Conservation (phyloP, 2,329 filamentous ascomycete genomes). For the Hypoxylon sp. region DNA sequence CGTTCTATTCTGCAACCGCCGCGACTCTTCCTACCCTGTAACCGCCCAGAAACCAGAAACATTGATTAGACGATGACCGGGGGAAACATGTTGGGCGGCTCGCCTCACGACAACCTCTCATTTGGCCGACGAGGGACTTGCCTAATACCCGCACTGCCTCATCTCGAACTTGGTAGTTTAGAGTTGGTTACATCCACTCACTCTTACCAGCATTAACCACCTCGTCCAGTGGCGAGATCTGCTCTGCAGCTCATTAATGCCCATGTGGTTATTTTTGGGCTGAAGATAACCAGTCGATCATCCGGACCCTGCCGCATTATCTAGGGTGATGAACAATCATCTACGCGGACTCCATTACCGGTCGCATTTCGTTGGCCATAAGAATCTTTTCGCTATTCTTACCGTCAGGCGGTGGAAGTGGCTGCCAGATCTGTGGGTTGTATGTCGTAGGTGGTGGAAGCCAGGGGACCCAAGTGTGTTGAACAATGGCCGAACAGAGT, state of each 20-base stretch:
- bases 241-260: conserved; percentile 21
- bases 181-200: conserved; percentile 27
- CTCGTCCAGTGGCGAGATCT: conserved; percentile 21
- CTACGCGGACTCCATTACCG: conserved; percentile 35
- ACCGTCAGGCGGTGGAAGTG: conserved; percentile 34
- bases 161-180: conserved; percentile 26
- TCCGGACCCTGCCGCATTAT: conserved; percentile 32
- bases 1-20: conserved; percentile 50
- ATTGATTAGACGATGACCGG: conserved; percentile 16
- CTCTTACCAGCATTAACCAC: conserved; percentile 14
- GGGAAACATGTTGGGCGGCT: conserved; percentile 40
- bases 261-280: conserved; percentile 32
- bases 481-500: conserved; percentile 43
- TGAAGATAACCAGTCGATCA: conserved; percentile 42
- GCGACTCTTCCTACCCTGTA: conserved; percentile 38
- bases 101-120: conserved; percentile 52
- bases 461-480: conserved; percentile 34
- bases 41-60: conserved; percentile 41
- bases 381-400: conserved; percentile 20
- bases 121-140: conserved; percentile 41
- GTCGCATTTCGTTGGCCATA: conserved; percentile 48
- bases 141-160: conserved; percentile 51
- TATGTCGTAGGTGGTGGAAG: neutral
- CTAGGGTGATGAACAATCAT: conserved; percentile 30
- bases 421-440: conserved; percentile 25